A percentile compares a stretch with the other conserved stretches of the same genome.
phyloP scores from a whole-genome alignment of 169 alveolate species.

The Plasmodium inui region DNA sequence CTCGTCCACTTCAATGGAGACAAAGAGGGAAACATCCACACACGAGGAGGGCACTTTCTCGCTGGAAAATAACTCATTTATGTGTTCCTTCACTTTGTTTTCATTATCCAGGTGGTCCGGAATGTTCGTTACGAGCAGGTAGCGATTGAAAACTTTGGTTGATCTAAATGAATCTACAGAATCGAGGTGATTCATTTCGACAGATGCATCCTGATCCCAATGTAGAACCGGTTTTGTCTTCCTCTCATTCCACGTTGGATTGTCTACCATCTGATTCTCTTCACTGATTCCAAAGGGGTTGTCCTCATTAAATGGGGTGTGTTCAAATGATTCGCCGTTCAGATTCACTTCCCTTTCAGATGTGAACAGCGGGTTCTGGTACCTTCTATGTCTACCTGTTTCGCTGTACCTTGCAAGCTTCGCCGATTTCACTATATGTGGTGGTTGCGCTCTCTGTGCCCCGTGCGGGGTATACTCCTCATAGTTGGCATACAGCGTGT shows the following conservation, averaged over 20 bases:
- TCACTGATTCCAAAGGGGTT: constrained; percentile 33
- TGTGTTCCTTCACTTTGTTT: constrained; percentile 11
- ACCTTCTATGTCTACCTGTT: background rate
- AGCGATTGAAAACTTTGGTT: constrained; percentile 20
- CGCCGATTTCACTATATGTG: background rate
- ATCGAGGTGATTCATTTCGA: constrained; percentile 48
- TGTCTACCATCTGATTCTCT: constrained; percentile 24
- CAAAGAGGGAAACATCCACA: constrained; percentile 34
- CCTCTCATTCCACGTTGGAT: constrained; percentile 36
- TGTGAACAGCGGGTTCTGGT: background rate
- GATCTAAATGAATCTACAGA: constrained; percentile 9
- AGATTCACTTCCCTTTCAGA: background rate
- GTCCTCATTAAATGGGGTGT: constrained; percentile 17
- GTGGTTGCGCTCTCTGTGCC: background rate
- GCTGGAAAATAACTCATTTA: background rate
- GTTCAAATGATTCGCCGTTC: background rate
- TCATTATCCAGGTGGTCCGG: constrained; percentile 12
- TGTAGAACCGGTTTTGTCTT: constrained; percentile 12
- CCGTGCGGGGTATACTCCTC: background rate
- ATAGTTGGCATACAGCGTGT: background rate
- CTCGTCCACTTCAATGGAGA: background rate
- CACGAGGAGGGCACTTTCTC: background rate
- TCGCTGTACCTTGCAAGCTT: background rate
- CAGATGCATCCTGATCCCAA: constrained; percentile 38
- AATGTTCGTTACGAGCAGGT: constrained; percentile 27